Percentiles rank a stretch among this genome's conserved stretches.
phyloP scores from a whole-genome alignment of 2,329 filamentous ascomycete genomes.

The Monilinia fructigena region DNA sequence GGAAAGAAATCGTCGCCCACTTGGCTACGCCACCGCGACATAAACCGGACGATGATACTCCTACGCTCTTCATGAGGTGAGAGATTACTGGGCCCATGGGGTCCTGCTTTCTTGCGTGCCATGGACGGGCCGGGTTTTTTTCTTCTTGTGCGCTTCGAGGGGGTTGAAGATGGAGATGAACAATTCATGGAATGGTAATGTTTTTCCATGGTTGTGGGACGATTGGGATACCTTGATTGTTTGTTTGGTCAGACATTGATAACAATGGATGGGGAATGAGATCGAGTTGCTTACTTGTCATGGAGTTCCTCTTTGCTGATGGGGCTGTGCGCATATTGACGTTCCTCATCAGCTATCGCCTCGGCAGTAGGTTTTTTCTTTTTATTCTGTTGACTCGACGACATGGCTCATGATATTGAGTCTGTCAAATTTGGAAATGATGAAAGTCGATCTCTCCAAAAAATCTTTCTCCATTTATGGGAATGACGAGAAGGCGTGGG shows the following conservation, averaged over 20 bases:
- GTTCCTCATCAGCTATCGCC: conserved; percentile 45
- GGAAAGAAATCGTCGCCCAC: conserved; percentile 94
- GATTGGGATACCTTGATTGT: conserved; percentile 68
- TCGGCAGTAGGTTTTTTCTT: conserved; percentile 30
- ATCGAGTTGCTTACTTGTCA: conserved; percentile 29
- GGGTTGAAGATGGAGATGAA: conserved; percentile 80
- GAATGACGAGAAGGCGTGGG: not conserved
- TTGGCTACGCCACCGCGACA: conserved; percentile 80
- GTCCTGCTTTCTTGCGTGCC: conserved; percentile 51
- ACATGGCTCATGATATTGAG: conserved; percentile 19
- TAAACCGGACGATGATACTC: conserved; percentile 81
- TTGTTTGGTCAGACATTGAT: not conserved
- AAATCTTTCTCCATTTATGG: not conserved
- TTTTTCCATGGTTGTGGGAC: conserved; percentile 75
- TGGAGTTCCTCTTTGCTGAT: conserved; percentile 37
- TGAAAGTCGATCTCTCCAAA: not conserved
- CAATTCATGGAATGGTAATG: conserved; percentile 78
- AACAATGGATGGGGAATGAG: too few species aligned
- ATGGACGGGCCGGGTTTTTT: conserved; percentile 49
- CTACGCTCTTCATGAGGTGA: conserved; percentile 76
- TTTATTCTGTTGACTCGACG: conserved; percentile 19
- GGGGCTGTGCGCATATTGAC: conserved; percentile 49
- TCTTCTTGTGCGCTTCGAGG: conserved; percentile 70
- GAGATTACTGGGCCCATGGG: conserved; percentile 55
- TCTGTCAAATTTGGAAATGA: not conserved